Evolutionary conservation across 2,329 filamentous ascomycete species (phyloP).

Genomic region (Fusarium domesticum): DNA sequence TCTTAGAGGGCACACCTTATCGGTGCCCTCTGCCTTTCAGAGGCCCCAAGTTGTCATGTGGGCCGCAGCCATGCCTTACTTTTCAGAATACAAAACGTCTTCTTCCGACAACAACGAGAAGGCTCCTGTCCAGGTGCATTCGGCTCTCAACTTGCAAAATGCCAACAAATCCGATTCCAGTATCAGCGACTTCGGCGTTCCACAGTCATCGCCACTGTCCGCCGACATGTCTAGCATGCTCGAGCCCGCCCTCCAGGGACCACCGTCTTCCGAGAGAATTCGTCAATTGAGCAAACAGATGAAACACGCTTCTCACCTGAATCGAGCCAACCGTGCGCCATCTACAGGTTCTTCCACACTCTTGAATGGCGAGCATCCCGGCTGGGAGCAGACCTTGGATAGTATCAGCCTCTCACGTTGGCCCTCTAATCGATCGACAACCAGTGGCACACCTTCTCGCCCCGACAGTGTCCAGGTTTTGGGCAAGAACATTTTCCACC

Average conservation of each 20-base stretch:
- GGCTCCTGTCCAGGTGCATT: conserved; percentile 8
- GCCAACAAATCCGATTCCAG: conserved; percentile 9
- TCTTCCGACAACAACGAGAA: conserved; percentile 19
- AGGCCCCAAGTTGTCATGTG: conserved; percentile 26
- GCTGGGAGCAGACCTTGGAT: conserved; percentile 51
- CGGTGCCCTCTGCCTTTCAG: conserved; percentile 29
- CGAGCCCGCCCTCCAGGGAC: conserved; percentile 58
- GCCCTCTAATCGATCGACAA: conserved; percentile 55
- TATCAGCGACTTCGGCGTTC: conserved; percentile 10
- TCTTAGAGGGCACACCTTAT: conserved; percentile 31
- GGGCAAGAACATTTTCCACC: conserved; percentile 57
- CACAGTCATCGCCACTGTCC: conserved; percentile 15
- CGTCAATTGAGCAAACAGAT: conserved; percentile 58
- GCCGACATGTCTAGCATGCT: conserved; percentile 44
- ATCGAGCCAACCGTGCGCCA: conserved; percentile 36
- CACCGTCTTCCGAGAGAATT: conserved; percentile 58
- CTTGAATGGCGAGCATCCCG: conserved; percentile 41
- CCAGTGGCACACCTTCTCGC: conserved; percentile 50
- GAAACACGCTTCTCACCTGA: conserved; percentile 49
- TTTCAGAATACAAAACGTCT: conserved; percentile 26
- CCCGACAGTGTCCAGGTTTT: conserved; percentile 60
- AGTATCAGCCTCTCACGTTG: conserved; percentile 50
- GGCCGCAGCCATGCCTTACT: conserved; percentile 27
- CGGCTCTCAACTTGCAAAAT: conserved; percentile 6
- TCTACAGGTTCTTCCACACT: conserved; percentile 57